Evolutionary conservation across 331 rosid genomes (phyloP).

Genomic region (Arachis monticola): DNA sequence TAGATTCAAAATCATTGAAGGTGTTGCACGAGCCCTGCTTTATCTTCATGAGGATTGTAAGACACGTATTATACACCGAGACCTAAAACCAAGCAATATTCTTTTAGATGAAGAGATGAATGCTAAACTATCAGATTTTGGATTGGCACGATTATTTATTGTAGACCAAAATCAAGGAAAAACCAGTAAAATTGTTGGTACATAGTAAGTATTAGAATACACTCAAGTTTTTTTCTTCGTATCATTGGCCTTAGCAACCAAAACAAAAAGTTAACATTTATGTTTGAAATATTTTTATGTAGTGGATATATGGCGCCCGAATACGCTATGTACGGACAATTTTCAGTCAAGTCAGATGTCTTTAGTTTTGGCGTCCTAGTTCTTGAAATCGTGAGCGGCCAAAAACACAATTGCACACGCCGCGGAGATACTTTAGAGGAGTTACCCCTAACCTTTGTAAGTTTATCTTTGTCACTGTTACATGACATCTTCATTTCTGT

Average conservation of each 20-base stretch:
- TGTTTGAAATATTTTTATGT: neutral
- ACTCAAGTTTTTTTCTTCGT: neutral
- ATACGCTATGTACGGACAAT: slow-evolving; percentile 37
- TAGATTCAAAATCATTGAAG: slow-evolving; percentile 36
- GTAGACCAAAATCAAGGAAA: slow-evolving; percentile 32
- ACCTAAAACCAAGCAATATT: slow-evolving; percentile 46
- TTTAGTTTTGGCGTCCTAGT: slow-evolving; percentile 58
- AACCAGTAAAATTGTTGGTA: slow-evolving; percentile 37
- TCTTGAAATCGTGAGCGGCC: slow-evolving; percentile 52
- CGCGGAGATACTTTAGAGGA: slow-evolving; percentile 14
- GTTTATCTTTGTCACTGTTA: slow-evolving; percentile 13
- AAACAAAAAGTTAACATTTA: neutral
- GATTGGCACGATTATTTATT: slow-evolving; percentile 38
- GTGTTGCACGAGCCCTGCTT: slow-evolving; percentile 38
- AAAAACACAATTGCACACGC: neutral
- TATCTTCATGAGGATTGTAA: slow-evolving; percentile 51
- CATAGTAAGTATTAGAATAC: slow-evolving; percentile 45
- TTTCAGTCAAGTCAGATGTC: slow-evolving; percentile 49
- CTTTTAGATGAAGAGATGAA: slow-evolving; percentile 41
- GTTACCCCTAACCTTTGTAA: slow-evolving; percentile 45
- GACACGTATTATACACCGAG: slow-evolving; percentile 41
- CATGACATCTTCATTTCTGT: neutral
- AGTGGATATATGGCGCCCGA: slow-evolving; percentile 66
- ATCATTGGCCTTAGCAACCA: neutral
- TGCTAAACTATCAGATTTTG: slow-evolving; percentile 49